Evolutionary conservation across 2,329 filamentous ascomycete species (phyloP), one percentile per base, ranked within the genome.

Genomic region (Harringtonia aguacate): DNA sequence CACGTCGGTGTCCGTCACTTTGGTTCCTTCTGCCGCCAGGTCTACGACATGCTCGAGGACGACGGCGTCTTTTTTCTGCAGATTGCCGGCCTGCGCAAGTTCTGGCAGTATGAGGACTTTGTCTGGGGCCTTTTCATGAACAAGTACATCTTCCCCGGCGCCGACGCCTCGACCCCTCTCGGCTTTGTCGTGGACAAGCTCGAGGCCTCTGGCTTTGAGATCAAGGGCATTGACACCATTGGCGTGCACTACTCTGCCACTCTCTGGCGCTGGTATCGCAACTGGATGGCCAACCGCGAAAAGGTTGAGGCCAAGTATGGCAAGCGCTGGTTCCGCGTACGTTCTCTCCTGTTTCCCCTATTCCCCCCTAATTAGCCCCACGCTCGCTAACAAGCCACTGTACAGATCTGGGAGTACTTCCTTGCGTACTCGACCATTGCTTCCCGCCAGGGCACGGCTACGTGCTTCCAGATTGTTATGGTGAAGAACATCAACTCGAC

Each of bases 51-150:
- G 88, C 80, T 97, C 44, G 86, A 95, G 50, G 92, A 97, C 53
- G 88, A 97, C 53, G 92, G 92, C 63, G 78, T 87, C 53, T 94
- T 97, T 72, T 95, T 92, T 77, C 75, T 97, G 48, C 92, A 97
- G 66, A 88, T 94, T 56, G 88, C 90, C 56, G 92, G 92, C 68
- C 77, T 98, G 49, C 84, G 92, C 56, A 94, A 94, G 72, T 72
- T 76, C 51, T 97, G 92, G 92, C 92, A 97, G 66, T 97, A 95
- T 60, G 89, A 97, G 73, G 90, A 97, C 68, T 77, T 95, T 41
- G 85, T 90, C 64, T 97, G 92, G 92, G 92, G 92, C 62, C 76
- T 97, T 38, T 97, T 95, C 77, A 94, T 97, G 88, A 97, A 97
- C 81, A 95, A 95, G 72, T 95, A 97, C 67, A 75, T 97, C 63